Percentiles rank a stretch among this genome's conserved stretches.
These are phyloP conservation scores for Rhodotorula sp. DNA, from an alignment of 1,284 basidiomycete genomes.

Conservation along the genomic window DNA sequence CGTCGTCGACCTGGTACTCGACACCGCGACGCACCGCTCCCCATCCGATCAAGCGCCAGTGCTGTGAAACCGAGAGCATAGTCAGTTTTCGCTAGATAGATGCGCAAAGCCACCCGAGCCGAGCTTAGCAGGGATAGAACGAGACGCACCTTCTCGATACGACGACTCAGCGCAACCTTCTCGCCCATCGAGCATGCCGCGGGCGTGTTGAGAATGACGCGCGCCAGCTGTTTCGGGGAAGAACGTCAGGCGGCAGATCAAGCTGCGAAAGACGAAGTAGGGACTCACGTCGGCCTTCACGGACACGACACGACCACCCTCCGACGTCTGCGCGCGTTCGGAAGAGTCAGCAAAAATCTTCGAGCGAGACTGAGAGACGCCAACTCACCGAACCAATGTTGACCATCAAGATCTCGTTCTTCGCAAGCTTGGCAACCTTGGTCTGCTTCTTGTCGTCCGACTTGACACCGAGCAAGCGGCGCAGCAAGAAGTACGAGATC, in stretches of 20 bases:
- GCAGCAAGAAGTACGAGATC: slow-evolving; percentile 86
- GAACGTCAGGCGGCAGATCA: no score
- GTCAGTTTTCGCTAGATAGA: no score
- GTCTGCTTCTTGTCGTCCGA: slow-evolving; percentile 98
- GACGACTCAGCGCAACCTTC: slow-evolving; percentile 86
- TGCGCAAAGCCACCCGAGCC: background rate
- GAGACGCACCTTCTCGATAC: slow-evolving; percentile 72
- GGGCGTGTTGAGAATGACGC: slow-evolving; percentile 68
- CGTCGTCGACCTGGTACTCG: slow-evolving; percentile 36
- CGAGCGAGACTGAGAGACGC: slow-evolving; percentile 44
- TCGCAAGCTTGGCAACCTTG: slow-evolving; percentile 86
- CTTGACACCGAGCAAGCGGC: slow-evolving; percentile 94
- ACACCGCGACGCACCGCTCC: slow-evolving; percentile 33
- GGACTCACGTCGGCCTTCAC: slow-evolving; percentile 90
- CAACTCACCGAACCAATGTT: slow-evolving; percentile 49
- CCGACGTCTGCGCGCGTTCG: slow-evolving; percentile 60
- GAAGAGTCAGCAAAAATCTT: slow-evolving; percentile 53
- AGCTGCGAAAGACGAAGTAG: slow-evolving; percentile 50
- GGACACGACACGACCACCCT: slow-evolving; percentile 83
- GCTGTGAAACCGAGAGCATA: slow-evolving; percentile 48
- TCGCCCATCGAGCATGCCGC: slow-evolving; percentile 92
- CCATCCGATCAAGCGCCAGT: slow-evolving; percentile 69
- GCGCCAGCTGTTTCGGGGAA: background rate
- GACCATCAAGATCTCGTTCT: slow-evolving; percentile 78
- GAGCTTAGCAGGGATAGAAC: background rate